These are phyloP conservation scores for Inga oerstediana DNA, from an alignment of 306 rosid species.

Conservation along the genomic window DNA sequence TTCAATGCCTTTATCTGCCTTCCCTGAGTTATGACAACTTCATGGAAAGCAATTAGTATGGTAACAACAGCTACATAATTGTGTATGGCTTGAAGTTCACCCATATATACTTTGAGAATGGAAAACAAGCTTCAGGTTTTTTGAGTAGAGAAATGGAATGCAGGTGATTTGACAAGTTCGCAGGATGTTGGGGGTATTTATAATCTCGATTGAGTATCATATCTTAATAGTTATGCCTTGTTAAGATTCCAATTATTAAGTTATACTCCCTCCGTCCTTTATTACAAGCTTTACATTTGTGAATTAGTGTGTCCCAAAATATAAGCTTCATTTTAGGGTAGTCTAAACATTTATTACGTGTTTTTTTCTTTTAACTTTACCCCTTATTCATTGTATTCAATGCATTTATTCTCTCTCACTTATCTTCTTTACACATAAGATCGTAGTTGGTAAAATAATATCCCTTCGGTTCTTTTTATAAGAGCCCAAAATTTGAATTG, in stretches of 20 bases:
- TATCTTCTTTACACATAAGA: too few species aligned
- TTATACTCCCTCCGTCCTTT: not conserved
- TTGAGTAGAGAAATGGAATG: not conserved
- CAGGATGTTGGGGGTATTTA: not conserved
- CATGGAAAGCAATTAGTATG: not conserved
- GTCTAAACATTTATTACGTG: too few species aligned
- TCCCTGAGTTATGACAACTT: conserved; percentile 1
- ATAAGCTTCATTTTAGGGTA: too few species aligned
- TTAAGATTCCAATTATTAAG: not conserved
- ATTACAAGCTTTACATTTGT: too few species aligned
- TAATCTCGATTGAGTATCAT: not conserved
- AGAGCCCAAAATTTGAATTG: too few species aligned
- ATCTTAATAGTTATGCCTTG: not conserved
- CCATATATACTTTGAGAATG: not conserved
- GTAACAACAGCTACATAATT: not conserved
- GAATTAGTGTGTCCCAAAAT: too few species aligned
- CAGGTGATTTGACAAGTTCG: not conserved
- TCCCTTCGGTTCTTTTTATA: too few species aligned
- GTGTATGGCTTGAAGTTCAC: not conserved
- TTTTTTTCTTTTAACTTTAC: too few species aligned
- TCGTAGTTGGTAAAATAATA: too few species aligned
- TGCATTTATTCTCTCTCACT: too few species aligned
- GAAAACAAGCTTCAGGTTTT: not conserved
- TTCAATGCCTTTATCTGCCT: conserved; percentile 9
- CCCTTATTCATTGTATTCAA: too few species aligned